Evolutionary conservation across 176 grass and related monocot genomes (phyloP).

Genomic region (Elaeis guineensis): DNA sequence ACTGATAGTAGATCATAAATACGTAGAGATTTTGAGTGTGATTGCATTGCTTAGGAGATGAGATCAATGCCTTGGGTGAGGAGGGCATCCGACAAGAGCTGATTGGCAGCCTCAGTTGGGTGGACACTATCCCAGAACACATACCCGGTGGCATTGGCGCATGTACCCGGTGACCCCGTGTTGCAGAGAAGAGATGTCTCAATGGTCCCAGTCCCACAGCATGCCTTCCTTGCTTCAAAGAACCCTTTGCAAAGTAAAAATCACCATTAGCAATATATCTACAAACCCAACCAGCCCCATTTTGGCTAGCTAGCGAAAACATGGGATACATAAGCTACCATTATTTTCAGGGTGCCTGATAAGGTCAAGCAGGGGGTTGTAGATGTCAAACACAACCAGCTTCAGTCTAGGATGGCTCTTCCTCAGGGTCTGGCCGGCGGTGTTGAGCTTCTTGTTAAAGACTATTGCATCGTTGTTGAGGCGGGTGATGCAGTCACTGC

Average conservation of each 20-base stretch:
- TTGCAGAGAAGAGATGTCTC: slow-evolving; percentile 85
- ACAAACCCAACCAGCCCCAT: too few species aligned
- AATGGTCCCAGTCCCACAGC: slow-evolving; percentile 88
- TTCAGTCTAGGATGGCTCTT: slow-evolving; percentile 48
- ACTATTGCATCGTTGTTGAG: slow-evolving; percentile 65
- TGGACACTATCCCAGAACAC: slow-evolving; percentile 99
- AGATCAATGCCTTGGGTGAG: slow-evolving; percentile 71
- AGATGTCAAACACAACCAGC: slow-evolving; percentile 86
- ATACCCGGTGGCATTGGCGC: slow-evolving; percentile 70
- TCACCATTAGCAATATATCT: not conserved
- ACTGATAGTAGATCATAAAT: too few species aligned
- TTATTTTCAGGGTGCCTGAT: slow-evolving; percentile 43
- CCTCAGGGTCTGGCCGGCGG: slow-evolving; percentile 34
- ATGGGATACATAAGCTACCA: slow-evolving; percentile 11
- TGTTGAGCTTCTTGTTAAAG: slow-evolving; percentile 66
- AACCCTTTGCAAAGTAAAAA: slow-evolving; percentile 33
- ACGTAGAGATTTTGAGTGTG: too few species aligned
- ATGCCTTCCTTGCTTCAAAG: slow-evolving; percentile 62
- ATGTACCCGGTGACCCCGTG: slow-evolving; percentile 52
- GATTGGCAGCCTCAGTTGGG: slow-evolving; percentile 90
- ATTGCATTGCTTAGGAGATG: slow-evolving; percentile 35
- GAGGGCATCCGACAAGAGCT: slow-evolving; percentile 55
- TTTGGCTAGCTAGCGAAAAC: not conserved
- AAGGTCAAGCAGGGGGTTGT: slow-evolving; percentile 73
- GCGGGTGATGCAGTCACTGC: slow-evolving; percentile 39